Base-by-base conservation (phyloP, 805 yeast genomes). In the Yarrowia phangngaensis region DNA sequence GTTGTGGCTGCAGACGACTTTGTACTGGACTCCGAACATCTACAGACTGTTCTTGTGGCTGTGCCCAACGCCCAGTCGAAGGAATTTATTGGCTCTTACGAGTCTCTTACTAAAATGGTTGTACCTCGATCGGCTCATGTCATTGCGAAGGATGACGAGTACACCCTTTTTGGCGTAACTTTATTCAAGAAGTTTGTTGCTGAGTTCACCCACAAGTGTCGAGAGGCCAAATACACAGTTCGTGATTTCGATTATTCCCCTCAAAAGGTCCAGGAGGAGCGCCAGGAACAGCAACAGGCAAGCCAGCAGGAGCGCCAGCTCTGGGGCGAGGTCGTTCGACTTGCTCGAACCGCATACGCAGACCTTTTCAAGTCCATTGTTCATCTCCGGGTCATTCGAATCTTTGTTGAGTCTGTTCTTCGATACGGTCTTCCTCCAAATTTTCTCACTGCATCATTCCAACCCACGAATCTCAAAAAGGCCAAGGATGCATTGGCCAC, bases 371-470 rank as follows among this genome's bases (percentile, higher is more conserved):
- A 85, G 57, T 79, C 83, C 55, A 88, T 96, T 96, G 73, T 85
- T 61, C 98, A 92, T 66, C 76, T 92, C 57, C 88, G 88, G 67
- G 79, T 85, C 4, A 73, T 92, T 48, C 80, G 97, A 57, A 75
- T 85, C 14, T 92, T 84, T 66, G 95, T 90, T 28, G 99, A 92
- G 69, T 77, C 88, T 43, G 95, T 92, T 12, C 74, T 92, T 64
- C 81, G 99, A 67, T 92, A 92, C 65, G 99, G 99, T 0, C 75
- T 92, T 55, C 99, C 98, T 26, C 97, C 97, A 22, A 83, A 82
- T 59, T 92, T 90, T 65, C 76, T 78, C 61, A 70, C 76, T 11
- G 71, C 69, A 31, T 12, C 40, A 6, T 32, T 45, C 38, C 64
- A 70, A 15, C 61, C 72, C 30, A 70, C 70, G 56, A 63, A 65